Percentiles rank a stretch among this genome's conserved stretches.
Evolutionary conservation across 345 rosid species (phyloP).

Genomic region (Eucalyptus urophylla): DNA sequence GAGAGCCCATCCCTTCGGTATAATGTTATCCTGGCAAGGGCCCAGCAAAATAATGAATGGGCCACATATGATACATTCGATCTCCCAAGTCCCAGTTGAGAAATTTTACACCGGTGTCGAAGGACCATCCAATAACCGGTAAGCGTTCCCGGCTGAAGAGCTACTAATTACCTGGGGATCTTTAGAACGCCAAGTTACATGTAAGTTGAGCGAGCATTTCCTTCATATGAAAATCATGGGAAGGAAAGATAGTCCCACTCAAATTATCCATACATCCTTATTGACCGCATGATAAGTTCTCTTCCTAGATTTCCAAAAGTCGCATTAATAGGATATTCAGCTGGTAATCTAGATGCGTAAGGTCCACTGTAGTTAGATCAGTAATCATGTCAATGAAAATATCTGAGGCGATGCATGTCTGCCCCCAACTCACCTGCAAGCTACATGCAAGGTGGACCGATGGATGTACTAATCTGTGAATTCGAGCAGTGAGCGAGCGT

Average conservation of each 20-base stretch:
- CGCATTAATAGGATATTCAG: background rate
- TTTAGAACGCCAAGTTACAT: background rate
- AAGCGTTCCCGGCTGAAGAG: background rate
- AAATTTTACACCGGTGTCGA: background rate
- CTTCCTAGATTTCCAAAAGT: background rate
- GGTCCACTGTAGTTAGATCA: background rate
- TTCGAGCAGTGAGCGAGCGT: background rate
- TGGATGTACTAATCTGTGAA: background rate
- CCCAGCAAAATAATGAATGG: background rate
- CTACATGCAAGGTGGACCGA: background rate
- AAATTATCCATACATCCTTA: background rate
- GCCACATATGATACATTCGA: background rate
- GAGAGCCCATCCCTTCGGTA: background rate
- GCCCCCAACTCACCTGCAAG: background rate
- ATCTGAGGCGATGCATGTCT: background rate
- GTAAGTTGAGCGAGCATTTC: background rate
- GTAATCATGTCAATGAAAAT: background rate
- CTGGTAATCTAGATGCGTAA: background rate
- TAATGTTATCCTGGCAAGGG: background rate
- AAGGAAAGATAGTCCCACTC: background rate
- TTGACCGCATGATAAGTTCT: background rate
- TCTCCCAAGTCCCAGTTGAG: background rate
- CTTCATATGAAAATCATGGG: background rate
- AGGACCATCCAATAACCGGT: background rate
- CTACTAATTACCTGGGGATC: background rate